A percentile compares a stretch with the other conserved stretches of the same genome.
phyloP scores from a whole-genome alignment of 805 yeast genomes.

The Sporopachydermia quercuum region DNA sequence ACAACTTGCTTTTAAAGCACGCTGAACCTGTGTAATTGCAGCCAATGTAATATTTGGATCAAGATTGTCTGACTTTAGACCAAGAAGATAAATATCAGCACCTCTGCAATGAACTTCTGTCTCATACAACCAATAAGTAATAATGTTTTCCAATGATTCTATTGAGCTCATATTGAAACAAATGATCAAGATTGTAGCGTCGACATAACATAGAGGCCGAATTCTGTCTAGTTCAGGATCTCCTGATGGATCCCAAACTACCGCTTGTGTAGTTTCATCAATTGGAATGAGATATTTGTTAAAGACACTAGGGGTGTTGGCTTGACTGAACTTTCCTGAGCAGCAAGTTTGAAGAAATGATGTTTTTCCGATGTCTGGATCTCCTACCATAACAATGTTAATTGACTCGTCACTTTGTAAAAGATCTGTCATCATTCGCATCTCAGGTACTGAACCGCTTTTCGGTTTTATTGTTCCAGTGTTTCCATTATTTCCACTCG shows the following conservation, averaged over 20 bases:
- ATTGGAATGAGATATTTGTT: background rate
- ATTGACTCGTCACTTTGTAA: background rate
- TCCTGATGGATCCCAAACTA: constrained; percentile 29
- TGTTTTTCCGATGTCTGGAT: constrained; percentile 1
- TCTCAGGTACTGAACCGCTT: no score
- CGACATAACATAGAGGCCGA: constrained; percentile 27
- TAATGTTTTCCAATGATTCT: background rate
- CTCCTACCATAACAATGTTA: constrained; percentile 2
- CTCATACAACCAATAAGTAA: background rate
- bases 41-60: background rate
- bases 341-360: background rate
- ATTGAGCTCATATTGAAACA: constrained; percentile 18
- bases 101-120: background rate
- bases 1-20: background rate
- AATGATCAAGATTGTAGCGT: constrained; percentile 22
- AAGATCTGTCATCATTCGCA: background rate
- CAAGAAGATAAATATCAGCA: background rate
- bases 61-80: background rate
- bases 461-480: no score
- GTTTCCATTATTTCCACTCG: no score
- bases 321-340: background rate
- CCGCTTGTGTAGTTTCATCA: background rate
- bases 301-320: background rate
- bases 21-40: background rate
- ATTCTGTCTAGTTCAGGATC: constrained; percentile 24